Evolutionary conservation across 106 monocot species (phyloP), one percentile per base, ranked within the genome.

Genomic region (Xerophyta viscosa): DNA sequence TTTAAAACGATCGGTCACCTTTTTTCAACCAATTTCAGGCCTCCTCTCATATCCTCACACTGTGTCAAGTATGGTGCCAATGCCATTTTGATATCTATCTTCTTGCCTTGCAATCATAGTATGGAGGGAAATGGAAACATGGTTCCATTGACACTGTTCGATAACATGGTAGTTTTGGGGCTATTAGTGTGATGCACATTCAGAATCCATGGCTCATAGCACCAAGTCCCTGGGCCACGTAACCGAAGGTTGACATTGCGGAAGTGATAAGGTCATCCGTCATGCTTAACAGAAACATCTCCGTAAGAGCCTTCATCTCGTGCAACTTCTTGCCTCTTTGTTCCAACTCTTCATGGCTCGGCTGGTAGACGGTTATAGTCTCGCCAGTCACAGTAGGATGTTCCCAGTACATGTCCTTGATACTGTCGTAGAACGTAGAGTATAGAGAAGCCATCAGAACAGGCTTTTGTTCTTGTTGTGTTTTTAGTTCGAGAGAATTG

Each of bases 241-340:
- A 85, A 6, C 85, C 85, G n/a, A 85, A 85, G 8, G 79, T 85
- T 19, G 85, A 85, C 79, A 67, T 72, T 7, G 79, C 70, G 29
- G 63, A 73, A 0, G 86, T 86, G 20, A 86, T 70, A 46, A 86
- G 41, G 9, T 45, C 66, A 56, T 86, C 77, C 1, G 68, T 58
- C 10, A 74, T 54, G 54, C 81, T 86, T 29, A 86, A 41, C 9
- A 86, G 56, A 41, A 74, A 77, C 59, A 87, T 87, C 65, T 87
- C 87, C 0, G 81, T 77, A 74, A 58, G 71, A 39, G 87, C 87
- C 53, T 81, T 87, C 65, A 67, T 73, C 41, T 87, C 66, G 46
- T 87, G 87, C 42, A 33, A 58, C 22, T 66, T 50, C 50, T 71
- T 77, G 17, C 71, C 86, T 13, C 70, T 66, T 52, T 64, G 62